These are phyloP conservation scores for Berberis vulgaris DNA, from an alignment of 164 flowering plant genomes.

Conservation along the genomic window DNA sequence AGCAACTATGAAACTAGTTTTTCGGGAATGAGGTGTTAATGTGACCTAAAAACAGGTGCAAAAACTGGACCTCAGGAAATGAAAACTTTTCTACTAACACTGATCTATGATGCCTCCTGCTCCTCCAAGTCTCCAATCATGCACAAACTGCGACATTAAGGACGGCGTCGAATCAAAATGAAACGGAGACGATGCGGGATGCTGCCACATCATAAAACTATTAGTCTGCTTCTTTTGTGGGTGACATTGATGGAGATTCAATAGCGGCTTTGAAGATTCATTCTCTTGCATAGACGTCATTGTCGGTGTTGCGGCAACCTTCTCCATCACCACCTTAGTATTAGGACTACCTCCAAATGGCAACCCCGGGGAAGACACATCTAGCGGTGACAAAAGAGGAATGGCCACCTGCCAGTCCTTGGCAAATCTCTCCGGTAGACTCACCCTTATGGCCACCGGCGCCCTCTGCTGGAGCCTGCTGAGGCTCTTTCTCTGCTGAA, in stretches of 20 bases:
- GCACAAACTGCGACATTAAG: not conserved
- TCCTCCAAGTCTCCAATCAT: not conserved
- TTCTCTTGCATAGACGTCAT: too few relatives aligned
- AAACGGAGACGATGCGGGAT: not conserved
- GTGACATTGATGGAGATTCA: not conserved
- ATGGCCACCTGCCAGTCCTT: not conserved
- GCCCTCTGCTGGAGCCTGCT: conserved; percentile 1
- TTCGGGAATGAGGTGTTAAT: too few relatives aligned
- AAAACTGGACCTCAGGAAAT: too few relatives aligned
- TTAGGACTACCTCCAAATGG: too few relatives aligned
- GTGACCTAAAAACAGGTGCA: too few relatives aligned
- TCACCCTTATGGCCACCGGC: not conserved
- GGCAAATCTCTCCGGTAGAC: not conserved
- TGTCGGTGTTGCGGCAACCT: too few relatives aligned
- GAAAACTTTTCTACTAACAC: too few relatives aligned
- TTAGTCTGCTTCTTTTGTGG: not conserved
- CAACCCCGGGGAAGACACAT: not conserved
- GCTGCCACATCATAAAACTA: not conserved
- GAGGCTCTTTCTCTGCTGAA: not conserved
- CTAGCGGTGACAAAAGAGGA: not conserved
- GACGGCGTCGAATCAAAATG: not conserved
- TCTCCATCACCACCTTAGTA: too few relatives aligned
- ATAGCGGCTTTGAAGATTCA: too few relatives aligned
- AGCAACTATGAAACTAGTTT: too few relatives aligned
- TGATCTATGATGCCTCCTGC: too few relatives aligned